Conservation (phyloP, 2,329 filamentous ascomycete species). For the Aspergillus sp. region DNA sequence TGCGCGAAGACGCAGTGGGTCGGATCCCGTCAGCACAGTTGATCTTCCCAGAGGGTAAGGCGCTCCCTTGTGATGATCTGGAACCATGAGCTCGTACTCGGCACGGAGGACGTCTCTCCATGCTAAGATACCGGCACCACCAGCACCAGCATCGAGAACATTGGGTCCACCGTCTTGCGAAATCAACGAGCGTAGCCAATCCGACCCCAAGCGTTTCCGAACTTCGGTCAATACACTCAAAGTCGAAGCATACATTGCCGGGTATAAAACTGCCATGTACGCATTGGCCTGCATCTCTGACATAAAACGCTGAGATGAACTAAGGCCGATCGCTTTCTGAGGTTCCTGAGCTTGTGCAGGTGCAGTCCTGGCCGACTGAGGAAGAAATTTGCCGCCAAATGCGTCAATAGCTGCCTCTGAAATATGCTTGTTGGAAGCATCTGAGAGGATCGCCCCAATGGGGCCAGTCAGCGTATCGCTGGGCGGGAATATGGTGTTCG, state of each 20-base stretch:
- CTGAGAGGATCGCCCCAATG: constrained; percentile 65
- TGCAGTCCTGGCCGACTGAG: constrained; percentile 73
- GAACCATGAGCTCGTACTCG: constrained; percentile 72
- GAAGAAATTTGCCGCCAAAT: constrained; percentile 76
- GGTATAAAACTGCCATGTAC: constrained; percentile 60
- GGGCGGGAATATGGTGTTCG: constrained; percentile 74
- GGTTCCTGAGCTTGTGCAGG: constrained; percentile 48
- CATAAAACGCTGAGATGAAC: constrained; percentile 58
- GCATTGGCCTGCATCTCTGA: constrained; percentile 61
- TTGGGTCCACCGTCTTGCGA: constrained; percentile 56
- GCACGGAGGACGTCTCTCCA: constrained; percentile 72
- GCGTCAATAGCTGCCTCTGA: constrained; percentile 67
- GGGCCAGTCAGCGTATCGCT: constrained; percentile 68
- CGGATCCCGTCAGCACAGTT: constrained; percentile 76
- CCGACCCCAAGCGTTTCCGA: constrained; percentile 58
- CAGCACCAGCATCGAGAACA: constrained; percentile 62
- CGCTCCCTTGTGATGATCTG: constrained; percentile 41
- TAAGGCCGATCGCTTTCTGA: constrained; percentile 59
- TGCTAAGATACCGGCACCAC: constrained; percentile 61
- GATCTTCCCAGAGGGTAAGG: constrained; percentile 62
- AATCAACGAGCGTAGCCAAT: constrained; percentile 59
- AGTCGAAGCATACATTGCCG: constrained; percentile 60
- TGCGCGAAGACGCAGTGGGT: constrained; percentile 71
- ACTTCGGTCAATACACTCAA: constrained; percentile 60
- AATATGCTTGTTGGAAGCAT: constrained; percentile 73